A percentile compares a stretch with the other conserved stretches of the same genome.
These are phyloP conservation scores for Plectranthus barbatus DNA, from an alignment of 257 asterid species.

Conservation along the genomic window DNA sequence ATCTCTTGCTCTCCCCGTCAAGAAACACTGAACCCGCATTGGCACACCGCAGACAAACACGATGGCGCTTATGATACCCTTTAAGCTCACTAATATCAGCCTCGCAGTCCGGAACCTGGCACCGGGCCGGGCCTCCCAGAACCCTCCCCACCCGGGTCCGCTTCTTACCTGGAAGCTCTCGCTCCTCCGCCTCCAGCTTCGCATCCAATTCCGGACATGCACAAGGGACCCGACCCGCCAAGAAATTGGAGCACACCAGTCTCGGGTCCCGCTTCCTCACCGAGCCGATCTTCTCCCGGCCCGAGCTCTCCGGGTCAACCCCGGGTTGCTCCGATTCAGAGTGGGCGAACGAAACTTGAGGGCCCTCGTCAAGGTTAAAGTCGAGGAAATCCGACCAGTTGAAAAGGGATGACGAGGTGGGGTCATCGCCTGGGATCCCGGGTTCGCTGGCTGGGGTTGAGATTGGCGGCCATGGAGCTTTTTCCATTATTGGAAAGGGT, in stretches of 20 bases:
- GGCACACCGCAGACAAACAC: conserved; percentile 82
- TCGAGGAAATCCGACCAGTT: conserved; percentile 76
- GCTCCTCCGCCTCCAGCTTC: conserved; percentile 58
- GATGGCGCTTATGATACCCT: conserved; percentile 87
- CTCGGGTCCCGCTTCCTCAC: conserved; percentile 85
- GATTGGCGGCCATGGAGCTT: conserved; percentile 12
- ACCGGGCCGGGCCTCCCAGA: conserved; percentile 37
- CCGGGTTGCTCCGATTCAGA: conserved; percentile 19
- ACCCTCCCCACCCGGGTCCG: conserved; percentile 47
- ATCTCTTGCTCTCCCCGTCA: conserved; percentile 81
- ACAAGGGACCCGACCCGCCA: conserved; percentile 87
- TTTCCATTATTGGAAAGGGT: conserved; percentile 13
- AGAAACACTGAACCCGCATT: conserved; percentile 56
- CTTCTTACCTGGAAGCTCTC: conserved; percentile 52
- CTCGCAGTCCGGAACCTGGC: conserved; percentile 90
- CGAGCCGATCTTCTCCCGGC: too few species aligned
- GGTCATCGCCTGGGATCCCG: conserved; percentile 23
- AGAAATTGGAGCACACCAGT: conserved; percentile 67
- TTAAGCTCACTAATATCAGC: conserved; percentile 86
- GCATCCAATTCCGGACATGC: conserved; percentile 93
- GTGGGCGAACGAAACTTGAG: conserved; percentile 21
- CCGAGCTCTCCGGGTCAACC: conserved; percentile 12
- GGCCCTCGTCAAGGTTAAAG: conserved; percentile 47
- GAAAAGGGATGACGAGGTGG: conserved; percentile 38
- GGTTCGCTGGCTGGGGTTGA: background rate